Evolutionary conservation across 305 asterid species (phyloP), one percentile per base, ranked within the genome.

Genomic region (Fraxinus paxiana): DNA sequence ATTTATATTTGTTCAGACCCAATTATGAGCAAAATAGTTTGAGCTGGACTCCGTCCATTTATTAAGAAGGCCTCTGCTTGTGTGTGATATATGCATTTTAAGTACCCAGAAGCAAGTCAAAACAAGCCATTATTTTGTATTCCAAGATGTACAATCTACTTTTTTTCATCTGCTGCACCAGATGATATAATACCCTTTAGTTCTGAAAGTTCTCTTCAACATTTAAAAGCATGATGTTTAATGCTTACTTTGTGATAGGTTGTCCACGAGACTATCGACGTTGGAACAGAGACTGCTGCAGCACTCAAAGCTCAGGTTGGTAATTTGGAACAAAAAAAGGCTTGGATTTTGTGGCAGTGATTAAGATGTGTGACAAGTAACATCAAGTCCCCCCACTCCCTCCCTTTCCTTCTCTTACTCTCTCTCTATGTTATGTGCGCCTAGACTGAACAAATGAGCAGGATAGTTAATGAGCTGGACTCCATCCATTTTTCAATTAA

Each of bases 251-350:
- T 85, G 81, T 78, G 67, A 31, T 86, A 95, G 99, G 99, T 95
- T 87, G 97, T 95, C 83, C 98, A 91, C 48, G 92, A 92, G 9
- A 92, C 99, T 37, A 28, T 94, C 75, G 87, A 90, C 77, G 98
- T 94, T 83, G 99, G 99, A 81, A 94, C 98, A 7, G 97, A 95
- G 83, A 92, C 99, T 76, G 98, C 99, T 61, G 94, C 97, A 72
- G 93, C 98, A 83, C 94, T 95, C 76, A 95, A 95, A 90, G 97
- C 98, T 79, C 99, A 95, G 98, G 99, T 95, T 82, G 77, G 92
- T 89, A 54, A 78, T 83, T 86, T 78, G 77, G 75, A 77, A 63
- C 28, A 7, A 74, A 56, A 81, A 80, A 83, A 70, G 77, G 56
- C 82, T 80, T 5, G 59, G 24, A 63, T 80, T 77, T 83, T 76